Base-by-base conservation (phyloP, 305 asterid species). In the Stenogyne calaminthoides region DNA sequence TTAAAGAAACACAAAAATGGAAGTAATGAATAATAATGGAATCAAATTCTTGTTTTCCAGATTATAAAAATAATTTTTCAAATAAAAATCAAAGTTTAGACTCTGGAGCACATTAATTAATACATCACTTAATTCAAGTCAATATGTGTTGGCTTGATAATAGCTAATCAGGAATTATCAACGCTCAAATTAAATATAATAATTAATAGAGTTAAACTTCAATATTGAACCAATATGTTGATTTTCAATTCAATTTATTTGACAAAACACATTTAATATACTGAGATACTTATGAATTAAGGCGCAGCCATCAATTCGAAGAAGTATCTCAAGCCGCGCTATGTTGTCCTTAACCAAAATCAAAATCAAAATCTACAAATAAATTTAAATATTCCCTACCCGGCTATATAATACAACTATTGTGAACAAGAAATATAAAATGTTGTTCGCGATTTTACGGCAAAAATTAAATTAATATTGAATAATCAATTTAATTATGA, bases 71-170 rank as follows among this genome's bases (percentile, higher is more conserved):
- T 27, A 25, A n/a, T n/a, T n/a, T n/a, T n/a, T n/a, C n/a, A n/a
- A n/a, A n/a, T n/a, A n/a, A n/a, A n/a, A 32, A 61, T 14, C 1
- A 34, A 29, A 15, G 36, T 32, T n/a, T 32, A 6, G 36, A 29
- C 25, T 6, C 6, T 9, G n/a, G 11, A 14, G 64, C 12, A 32
- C 14, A 34, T 8, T 61, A 34, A 15, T 54, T 18, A 16, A 52
- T 15, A 52, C 8, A 34, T 61, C 7, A 61, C 3, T 34, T 15
- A 8, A 62, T 62, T 27, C 15, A 16, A 62, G 67, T 34, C 67
- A 62, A 9, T 15, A 16, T 9, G 51, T 62, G 67, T 37, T 61
- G 67, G 67, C 49, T n/a, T 62, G 51, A 62, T 62, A 16, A 37
- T 39, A 36, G 37, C 32, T 7, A 9, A 62, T 36, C 32, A 36